Conservation (phyloP, 768 basidiomycete genomes). For the Rhizopogon vinicolor region DNA sequence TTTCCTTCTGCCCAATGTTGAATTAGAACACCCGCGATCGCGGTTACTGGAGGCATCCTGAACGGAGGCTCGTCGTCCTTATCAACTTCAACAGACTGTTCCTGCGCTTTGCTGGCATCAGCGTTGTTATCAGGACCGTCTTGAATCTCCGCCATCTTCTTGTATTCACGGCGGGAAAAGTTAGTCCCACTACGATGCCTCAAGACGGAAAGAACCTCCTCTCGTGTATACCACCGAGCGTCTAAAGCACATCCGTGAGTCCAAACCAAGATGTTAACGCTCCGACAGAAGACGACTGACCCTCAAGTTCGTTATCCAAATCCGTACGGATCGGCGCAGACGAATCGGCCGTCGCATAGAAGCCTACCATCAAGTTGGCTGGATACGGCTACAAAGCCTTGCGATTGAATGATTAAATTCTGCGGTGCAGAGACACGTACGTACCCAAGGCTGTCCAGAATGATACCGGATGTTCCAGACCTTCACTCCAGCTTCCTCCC, state of each 20-base stretch:
- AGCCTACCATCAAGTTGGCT: constrained; percentile 87
- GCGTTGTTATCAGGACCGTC: constrained; percentile 28
- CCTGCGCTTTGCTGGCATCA: constrained; percentile 6
- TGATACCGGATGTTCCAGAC: constrained; percentile 84
- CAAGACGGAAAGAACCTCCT: constrained; percentile 64
- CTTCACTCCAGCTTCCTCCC: constrained; percentile 93
- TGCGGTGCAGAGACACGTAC: constrained; percentile 9
- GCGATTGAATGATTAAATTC: neutral
- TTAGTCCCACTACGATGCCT: constrained; percentile 47
- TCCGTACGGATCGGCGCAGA: constrained; percentile 74
- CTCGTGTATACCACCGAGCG: constrained; percentile 83
- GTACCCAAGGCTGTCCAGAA: constrained; percentile 83
- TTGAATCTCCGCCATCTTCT: constrained; percentile 38
- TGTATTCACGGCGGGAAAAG: constrained; percentile 45
- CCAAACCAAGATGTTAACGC: neutral
- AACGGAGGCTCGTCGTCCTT: constrained; percentile 47
- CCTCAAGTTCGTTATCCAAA: constrained; percentile 93
- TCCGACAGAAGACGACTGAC: constrained; percentile 34
- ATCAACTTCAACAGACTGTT: constrained; percentile 10
- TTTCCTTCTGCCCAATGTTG: constrained; percentile 72
- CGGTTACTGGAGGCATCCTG: constrained; percentile 69
- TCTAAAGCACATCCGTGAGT: constrained; percentile 40
- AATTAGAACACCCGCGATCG: constrained; percentile 85
- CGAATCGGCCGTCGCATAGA: constrained; percentile 75
- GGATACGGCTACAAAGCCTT: constrained; percentile 69